phyloP scores from a whole-genome alignment of 2,329 filamentous ascomycete species.

The Claviceps monticola region DNA sequence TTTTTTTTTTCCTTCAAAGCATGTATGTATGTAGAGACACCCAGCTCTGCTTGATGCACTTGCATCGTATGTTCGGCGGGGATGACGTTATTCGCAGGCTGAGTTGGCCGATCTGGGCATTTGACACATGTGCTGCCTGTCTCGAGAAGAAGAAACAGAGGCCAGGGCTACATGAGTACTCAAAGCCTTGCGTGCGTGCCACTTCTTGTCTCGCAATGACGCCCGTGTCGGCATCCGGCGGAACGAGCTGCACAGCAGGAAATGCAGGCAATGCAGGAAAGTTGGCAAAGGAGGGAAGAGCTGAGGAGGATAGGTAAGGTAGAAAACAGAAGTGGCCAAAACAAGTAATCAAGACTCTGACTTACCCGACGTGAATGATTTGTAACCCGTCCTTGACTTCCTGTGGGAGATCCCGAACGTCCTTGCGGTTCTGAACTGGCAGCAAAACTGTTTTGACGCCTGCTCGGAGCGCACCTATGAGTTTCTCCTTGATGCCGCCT shows the following conservation, averaged over 20 bases:
- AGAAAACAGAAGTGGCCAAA: conserved; percentile 24
- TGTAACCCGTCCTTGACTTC: conserved; percentile 80
- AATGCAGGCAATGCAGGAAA: background rate
- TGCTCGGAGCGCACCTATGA: conserved; percentile 84
- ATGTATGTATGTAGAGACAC: background rate
- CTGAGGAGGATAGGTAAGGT: background rate
- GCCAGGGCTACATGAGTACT: no score
- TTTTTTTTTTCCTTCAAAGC: background rate
- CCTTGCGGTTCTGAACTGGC: conserved; percentile 79
- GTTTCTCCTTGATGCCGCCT: conserved; percentile 95
- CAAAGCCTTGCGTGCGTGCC: no score
- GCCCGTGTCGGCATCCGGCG: no score
- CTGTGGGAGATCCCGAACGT: conserved; percentile 76
- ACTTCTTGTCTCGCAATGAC: no score
- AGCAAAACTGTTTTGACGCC: conserved; percentile 90
- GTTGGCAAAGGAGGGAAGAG: background rate
- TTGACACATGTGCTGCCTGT: background rate
- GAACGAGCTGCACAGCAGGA: no score
- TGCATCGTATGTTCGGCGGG: background rate
- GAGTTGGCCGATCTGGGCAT: background rate
- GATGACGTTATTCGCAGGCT: background rate
- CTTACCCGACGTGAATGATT: conserved; percentile 80
- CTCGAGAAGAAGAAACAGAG: background rate
- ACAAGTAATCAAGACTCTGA: conserved; percentile 15
- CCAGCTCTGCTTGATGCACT: background rate